Conservation (phyloP, 208 protist genomes). For the Jaenimonas drosophilae region DNA sequence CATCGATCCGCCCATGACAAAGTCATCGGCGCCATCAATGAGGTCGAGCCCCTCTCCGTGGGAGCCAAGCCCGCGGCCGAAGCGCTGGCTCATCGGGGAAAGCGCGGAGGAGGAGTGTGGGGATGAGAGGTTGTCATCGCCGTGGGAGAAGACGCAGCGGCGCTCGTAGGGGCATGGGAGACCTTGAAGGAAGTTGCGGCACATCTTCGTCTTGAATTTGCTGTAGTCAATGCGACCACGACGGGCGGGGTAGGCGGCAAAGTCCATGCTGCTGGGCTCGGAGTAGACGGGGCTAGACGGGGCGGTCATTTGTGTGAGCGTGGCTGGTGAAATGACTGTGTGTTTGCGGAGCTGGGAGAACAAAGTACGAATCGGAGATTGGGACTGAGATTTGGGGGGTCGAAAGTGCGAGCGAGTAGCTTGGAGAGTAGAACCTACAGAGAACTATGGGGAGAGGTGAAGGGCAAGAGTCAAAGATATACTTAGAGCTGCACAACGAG, state of each 20-base stretch:
- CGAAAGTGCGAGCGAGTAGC: not conserved
- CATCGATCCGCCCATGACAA: no score
- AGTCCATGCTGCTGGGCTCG: constrained; percentile 6
- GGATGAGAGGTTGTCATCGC: constrained; percentile 18
- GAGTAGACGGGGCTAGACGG: constrained; percentile 2
- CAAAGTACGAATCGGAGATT: no score
- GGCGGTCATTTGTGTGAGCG: constrained; percentile 2
- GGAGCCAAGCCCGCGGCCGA: not conserved
- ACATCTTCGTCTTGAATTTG: constrained; percentile 85
- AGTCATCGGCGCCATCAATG: not conserved
- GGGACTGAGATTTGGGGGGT: not conserved
- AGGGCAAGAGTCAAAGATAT: not conserved
- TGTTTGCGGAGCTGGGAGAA: no score
- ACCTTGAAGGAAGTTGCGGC: constrained; percentile 70
- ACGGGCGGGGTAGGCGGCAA: constrained; percentile 7
- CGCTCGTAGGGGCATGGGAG: constrained; percentile 68
- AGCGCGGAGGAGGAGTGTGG: constrained; percentile 8
- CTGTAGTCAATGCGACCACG: constrained; percentile 61
- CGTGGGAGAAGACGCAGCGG: constrained; percentile 83
- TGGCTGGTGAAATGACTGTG: no score
- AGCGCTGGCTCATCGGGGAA: constrained; percentile 3
- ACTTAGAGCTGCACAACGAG: not conserved
- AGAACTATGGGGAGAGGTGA: no score
- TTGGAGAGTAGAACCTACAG: not conserved
- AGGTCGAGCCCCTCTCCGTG: not conserved